Percentiles rank a stretch among this genome's conserved stretches.
Evolutionary conservation across 2,329 filamentous ascomycete species (phyloP).

Genomic region (Aspergillus brasiliensis): DNA sequence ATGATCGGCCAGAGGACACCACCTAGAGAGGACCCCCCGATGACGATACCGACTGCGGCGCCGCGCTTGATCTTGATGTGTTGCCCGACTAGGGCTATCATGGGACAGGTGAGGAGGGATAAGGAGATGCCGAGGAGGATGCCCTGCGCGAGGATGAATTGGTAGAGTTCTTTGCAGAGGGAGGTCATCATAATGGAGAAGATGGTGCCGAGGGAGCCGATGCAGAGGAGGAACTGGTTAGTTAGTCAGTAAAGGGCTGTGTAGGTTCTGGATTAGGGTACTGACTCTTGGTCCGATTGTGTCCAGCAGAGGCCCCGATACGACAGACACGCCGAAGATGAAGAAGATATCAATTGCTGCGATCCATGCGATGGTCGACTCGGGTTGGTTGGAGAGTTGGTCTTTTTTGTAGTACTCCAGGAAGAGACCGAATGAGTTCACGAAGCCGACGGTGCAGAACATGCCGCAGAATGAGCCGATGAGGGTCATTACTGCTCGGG

Average conservation of each 20-base stretch:
- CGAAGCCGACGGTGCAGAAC: slow-evolving; percentile 46
- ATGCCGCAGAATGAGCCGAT: slow-evolving; percentile 32
- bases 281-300: slow-evolving; percentile 24
- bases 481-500: slow-evolving; percentile 30
- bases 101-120: slow-evolving; percentile 49
- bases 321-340: slow-evolving; percentile 22
- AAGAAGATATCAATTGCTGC: slow-evolving; percentile 41
- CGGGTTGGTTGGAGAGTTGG: slow-evolving; percentile 41
- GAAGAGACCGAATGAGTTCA: slow-evolving; percentile 52
- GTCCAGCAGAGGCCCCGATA: slow-evolving; percentile 30
- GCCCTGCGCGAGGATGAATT: slow-evolving; percentile 47
- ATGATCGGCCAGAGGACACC: slow-evolving; percentile 56
- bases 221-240: background rate
- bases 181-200: slow-evolving; percentile 67
- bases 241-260: background rate
- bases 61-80: slow-evolving; percentile 54
- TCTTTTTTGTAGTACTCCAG: slow-evolving; percentile 50
- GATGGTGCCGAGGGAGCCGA: slow-evolving; percentile 34
- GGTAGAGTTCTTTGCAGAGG: slow-evolving; percentile 57
- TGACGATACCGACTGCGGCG: slow-evolving; percentile 50
- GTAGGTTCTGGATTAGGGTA: slow-evolving; percentile 18
- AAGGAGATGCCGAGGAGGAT: slow-evolving; percentile 28
- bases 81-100: slow-evolving; percentile 49
- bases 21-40: slow-evolving; percentile 54
- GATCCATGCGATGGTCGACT: slow-evolving; percentile 51